phyloP scores from a whole-genome alignment of 139 green algal species.

The Tetradesmus obliquus region DNA sequence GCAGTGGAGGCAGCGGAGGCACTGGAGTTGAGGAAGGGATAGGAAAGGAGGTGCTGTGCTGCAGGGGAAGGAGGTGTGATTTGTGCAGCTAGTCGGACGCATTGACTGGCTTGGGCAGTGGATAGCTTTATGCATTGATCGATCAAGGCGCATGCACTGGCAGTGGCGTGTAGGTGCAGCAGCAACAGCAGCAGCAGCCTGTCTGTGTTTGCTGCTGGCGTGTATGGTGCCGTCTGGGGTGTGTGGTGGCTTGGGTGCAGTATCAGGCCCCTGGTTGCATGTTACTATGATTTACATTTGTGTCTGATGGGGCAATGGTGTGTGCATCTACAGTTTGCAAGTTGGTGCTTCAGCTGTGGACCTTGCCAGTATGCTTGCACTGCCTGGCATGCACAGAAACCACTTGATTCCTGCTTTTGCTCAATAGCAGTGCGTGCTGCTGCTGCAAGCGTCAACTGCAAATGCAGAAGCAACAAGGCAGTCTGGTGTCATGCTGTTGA shows the following conservation, averaged over 20 bases:
- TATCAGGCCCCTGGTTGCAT: not conserved
- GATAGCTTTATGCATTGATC: not conserved
- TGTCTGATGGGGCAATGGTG: no score
- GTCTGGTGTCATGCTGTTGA: not conserved
- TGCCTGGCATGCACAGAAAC: no score
- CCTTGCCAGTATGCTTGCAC: no score
- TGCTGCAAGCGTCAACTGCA: not conserved
- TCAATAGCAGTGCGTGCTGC: not conserved
- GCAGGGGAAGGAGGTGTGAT: not conserved
- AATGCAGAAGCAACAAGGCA: not conserved
- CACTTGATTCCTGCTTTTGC: not conserved
- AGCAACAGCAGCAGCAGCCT: not conserved
- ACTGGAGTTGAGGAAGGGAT: no score
- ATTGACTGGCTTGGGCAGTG: not conserved
- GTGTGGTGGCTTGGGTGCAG: not conserved
- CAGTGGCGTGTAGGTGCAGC: not conserved
- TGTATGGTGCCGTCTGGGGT: not conserved
- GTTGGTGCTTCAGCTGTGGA: no score
- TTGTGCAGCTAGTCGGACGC: not conserved
- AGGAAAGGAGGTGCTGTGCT: not conserved
- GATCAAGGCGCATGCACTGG: not conserved
- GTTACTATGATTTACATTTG: no score
- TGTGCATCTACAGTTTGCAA: no score
- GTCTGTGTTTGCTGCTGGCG: not conserved
- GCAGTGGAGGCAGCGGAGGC: not conserved